Evolutionary conservation across 2,329 filamentous ascomycete genomes (phyloP), one percentile per base, ranked within the genome.

Genomic region (Fonsecaea pugnacius): DNA sequence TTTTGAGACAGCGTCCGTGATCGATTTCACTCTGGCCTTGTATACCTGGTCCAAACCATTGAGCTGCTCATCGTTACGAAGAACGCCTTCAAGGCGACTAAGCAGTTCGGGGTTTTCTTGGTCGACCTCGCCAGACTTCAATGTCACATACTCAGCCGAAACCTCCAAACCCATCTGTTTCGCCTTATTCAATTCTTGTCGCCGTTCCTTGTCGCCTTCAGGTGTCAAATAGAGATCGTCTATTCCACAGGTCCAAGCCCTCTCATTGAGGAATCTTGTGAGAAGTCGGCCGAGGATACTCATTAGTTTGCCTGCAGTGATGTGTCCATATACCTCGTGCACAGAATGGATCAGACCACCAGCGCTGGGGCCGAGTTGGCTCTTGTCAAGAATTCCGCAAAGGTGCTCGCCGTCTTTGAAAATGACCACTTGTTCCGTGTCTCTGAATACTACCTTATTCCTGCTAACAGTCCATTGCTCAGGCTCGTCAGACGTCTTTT

Each of bases 201-300:
- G 85, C 48, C 95, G 88, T 59, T 84, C 82, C 61, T 80, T 80
- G 74, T 99, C 92, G 59, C 95, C 94, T 67, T 90, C 82, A 1
- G 85, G 82, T 0, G 94, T 98, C 58, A 99, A 85, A 63, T 90
- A 87, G 64, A 99, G 83, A 82, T 99, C 96, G 73, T 99, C 94
- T 78, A 99, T 96, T 75, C 96, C 96, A 76, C 95, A 99, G 69
- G 91, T 95, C 76, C 98, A 98, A 1, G 94, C 95, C 58, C 93
- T 86, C 88, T 97, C 96, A 74, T 95, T 91, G 66, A 98, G 83
- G 69, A 93, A 89, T 72, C 93, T 90, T 0, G 95, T 99, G 68
- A 99, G 80, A 30, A 99, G 83, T 62, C 95, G 88, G 60, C 95
- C 95, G 61, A 99, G 83, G 70, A 94, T 90, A 81, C 92, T 96